A percentile compares a stretch with the other conserved stretches of the same genome.
These are phyloP conservation scores for Xylariaceae sp. DNA, from an alignment of 2,329 filamentous ascomycete genomes.

Conservation along the genomic window DNA sequence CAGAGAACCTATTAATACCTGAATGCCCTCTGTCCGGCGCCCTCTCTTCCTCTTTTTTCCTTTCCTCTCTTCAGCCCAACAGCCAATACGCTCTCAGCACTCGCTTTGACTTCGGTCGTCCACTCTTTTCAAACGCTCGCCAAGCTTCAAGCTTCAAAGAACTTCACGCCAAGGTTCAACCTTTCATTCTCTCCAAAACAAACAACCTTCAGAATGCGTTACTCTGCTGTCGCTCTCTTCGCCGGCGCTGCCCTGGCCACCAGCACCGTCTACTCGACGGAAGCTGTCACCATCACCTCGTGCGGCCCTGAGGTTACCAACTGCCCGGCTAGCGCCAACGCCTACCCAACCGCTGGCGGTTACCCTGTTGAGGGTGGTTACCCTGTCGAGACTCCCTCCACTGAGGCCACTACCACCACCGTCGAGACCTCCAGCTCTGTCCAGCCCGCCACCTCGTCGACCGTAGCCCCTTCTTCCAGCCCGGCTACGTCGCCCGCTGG, in stretches of 20 bases:
- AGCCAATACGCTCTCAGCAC: constrained; percentile 42
- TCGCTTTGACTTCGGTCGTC: constrained; percentile 53
- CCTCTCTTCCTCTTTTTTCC: constrained; percentile 19
- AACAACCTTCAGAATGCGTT: constrained; percentile 56
- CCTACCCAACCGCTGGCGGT: constrained; percentile 22
- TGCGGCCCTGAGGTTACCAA: constrained; percentile 57
- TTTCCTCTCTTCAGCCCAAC: constrained; percentile 40
- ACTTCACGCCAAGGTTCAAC: constrained; percentile 14
- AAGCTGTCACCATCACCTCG: constrained; percentile 58
- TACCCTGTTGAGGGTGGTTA: constrained; percentile 40
- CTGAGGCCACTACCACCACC: constrained; percentile 30
- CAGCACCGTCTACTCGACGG: constrained; percentile 53
- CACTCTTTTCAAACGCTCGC: constrained; percentile 43
- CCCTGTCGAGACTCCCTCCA: constrained; percentile 30
- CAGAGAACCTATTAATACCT: constrained; percentile 44
- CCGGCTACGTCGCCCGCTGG: neutral
- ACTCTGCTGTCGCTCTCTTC: constrained; percentile 51
- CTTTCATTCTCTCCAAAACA: constrained; percentile 28
- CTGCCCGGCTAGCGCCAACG: constrained; percentile 46
- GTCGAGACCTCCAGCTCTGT: constrained; percentile 12
- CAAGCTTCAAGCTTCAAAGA: constrained; percentile 28
- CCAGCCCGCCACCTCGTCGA: constrained; percentile 1
- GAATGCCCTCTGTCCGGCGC: constrained; percentile 33
- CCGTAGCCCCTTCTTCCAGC: neutral
- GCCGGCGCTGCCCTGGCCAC: constrained; percentile 43